phyloP scores from a whole-genome alignment of 2,329 filamentous ascomycete genomes.

The Dryadomyces sulphureus region DNA sequence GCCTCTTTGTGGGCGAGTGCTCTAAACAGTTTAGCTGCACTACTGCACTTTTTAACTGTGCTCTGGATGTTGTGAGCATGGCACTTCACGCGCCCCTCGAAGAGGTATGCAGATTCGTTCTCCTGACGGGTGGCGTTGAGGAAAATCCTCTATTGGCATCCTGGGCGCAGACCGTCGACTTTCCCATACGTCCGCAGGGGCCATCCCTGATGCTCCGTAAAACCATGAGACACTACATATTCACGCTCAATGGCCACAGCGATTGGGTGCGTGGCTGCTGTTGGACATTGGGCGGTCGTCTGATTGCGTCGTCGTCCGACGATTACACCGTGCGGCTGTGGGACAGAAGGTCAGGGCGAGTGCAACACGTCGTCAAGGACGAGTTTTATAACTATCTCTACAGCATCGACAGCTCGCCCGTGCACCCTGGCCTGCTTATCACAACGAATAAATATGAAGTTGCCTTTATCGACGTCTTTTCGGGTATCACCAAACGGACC shows the following conservation, averaged over 20 bases:
- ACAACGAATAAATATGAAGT: neutral
- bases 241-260: neutral
- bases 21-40: too few relatives aligned
- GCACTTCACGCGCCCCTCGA: too few relatives aligned
- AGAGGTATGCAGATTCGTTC: neutral
- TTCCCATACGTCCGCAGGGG: neutral
- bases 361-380: neutral
- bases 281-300: neutral
- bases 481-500: neutral
- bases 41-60: too few relatives aligned
- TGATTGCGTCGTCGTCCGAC: neutral
- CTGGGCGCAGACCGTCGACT: neutral
- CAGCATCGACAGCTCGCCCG: neutral
- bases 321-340: neutral
- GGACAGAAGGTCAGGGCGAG: neutral
- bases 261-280: neutral
- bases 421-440: neutral
- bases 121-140: neutral
- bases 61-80: too few relatives aligned
- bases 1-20: neutral
- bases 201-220: neutral
- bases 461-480: neutral
- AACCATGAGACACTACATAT: neutral
- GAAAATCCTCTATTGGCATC: neutral
- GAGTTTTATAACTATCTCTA: neutral